phyloP scores from a whole-genome alignment of 345 rosid species.

The Populus ilicifolia region DNA sequence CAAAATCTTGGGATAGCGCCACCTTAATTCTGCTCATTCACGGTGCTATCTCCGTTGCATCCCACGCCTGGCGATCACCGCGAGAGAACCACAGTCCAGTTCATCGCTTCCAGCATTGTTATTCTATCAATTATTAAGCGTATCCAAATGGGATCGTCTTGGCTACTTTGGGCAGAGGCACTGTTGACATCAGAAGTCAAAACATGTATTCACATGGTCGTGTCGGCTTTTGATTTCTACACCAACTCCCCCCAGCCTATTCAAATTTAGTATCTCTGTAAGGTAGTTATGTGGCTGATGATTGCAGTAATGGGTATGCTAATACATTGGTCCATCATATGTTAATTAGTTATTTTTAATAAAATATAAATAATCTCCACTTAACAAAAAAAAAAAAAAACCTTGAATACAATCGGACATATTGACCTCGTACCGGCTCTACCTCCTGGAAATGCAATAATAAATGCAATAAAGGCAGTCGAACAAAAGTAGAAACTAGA shows the following conservation, averaged over 20 bases:
- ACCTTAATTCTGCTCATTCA: not conserved
- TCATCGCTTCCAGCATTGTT: not conserved
- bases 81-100: not conserved
- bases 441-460: too few relatives aligned
- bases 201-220: not conserved
- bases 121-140: not conserved
- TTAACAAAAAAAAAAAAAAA: too few relatives aligned
- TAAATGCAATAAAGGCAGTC: not conserved
- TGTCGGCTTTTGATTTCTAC: not conserved
- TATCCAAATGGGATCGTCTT: not conserved
- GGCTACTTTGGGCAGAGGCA: not conserved
- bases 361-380: too few relatives aligned
- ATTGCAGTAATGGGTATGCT: not conserved
- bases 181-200: not conserved
- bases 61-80: too few relatives aligned
- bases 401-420: too few relatives aligned
- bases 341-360: too few relatives aligned
- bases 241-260: not conserved
- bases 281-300: not conserved
- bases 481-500: not conserved
- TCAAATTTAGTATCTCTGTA: not conserved
- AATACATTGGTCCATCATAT: not conserved
- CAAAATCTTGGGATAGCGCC: not conserved
- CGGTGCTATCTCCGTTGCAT: not conserved
- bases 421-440: not conserved